Evolutionary conservation across 2,329 filamentous ascomycete genomes (phyloP).

Genomic region (Dothidotthia symphoricarpi): DNA sequence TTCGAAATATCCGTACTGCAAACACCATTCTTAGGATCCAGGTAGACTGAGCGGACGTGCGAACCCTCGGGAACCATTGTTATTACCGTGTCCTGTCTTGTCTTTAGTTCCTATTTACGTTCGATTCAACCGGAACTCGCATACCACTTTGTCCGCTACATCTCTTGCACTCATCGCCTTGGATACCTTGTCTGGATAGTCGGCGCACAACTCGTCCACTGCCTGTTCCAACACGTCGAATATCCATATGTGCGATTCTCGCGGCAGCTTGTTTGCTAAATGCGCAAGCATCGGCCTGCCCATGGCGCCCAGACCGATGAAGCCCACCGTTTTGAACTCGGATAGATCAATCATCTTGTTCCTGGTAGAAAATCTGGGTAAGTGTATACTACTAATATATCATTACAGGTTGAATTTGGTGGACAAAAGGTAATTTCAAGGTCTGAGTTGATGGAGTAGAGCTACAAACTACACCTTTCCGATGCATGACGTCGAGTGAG

Average conservation of each 20-base stretch:
- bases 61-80: constrained; percentile 56
- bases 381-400: no score
- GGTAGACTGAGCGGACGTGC: constrained; percentile 54
- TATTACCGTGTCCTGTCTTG: constrained; percentile 48
- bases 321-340: constrained; percentile 43
- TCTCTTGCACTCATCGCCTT: constrained; percentile 47
- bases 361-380: background rate
- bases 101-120: constrained; percentile 2
- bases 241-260: constrained; percentile 47
- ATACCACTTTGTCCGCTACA: constrained; percentile 52
- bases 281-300: constrained; percentile 55
- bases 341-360: constrained; percentile 20
- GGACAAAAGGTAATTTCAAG: no score
- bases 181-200: constrained; percentile 43
- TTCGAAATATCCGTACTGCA: constrained; percentile 43
- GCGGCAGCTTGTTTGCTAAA: constrained; percentile 49
- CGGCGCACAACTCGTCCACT: constrained; percentile 45
- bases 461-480: background rate
- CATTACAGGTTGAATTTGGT: no score
- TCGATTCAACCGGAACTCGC: constrained; percentile 7
- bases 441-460: no score
- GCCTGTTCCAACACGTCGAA: constrained; percentile 50
- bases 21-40: constrained; percentile 46
- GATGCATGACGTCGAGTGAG: constrained; percentile 1
- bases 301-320: constrained; percentile 58